Evolutionary conservation across 2,329 filamentous ascomycete genomes (phyloP).

Genomic region (Allantophomopsis lycopodina): DNA sequence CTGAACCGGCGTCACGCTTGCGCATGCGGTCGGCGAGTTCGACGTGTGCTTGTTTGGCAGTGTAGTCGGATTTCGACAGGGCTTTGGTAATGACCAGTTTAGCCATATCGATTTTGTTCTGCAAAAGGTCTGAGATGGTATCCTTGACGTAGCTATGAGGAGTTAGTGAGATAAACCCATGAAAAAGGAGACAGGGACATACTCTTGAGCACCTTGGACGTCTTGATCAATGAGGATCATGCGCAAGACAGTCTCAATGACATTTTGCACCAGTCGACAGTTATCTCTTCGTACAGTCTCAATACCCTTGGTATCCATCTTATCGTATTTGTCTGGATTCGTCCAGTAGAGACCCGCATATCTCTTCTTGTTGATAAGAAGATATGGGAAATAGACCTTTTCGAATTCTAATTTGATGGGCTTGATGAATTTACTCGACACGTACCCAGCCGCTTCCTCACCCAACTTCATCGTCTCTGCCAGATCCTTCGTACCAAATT

Average conservation of each 20-base stretch:
- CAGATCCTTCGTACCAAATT: conserved; percentile 83
- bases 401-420: conserved; percentile 99
- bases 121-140: conserved; percentile 84
- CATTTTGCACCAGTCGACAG: conserved; percentile 86
- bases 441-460: conserved; percentile 78
- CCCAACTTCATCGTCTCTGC: conserved; percentile 86
- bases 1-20: conserved; percentile 90
- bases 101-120: conserved; percentile 98
- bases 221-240: conserved; percentile 95
- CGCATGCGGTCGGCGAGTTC: conserved; percentile 93
- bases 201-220: conserved; percentile 84
- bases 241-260: conserved; percentile 89
- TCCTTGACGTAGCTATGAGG: conserved; percentile 76
- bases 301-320: conserved; percentile 99
- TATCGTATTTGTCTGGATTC: conserved; percentile 86
- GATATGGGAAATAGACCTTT: conserved; percentile 96
- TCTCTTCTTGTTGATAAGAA: conserved; percentile 99
- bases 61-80: conserved; percentile 79
- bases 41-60: conserved; percentile 87
- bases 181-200: conserved; percentile 26
- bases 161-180: conserved; percentile 21
- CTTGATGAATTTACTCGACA: conserved; percentile 86
- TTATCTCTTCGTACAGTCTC: conserved; percentile 97
- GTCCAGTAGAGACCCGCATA: conserved; percentile 99
- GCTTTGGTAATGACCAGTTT: conserved; percentile 99